Evolutionary conservation across 1,284 basidiomycete species (phyloP).

Genomic region (Tremellales sp.): DNA sequence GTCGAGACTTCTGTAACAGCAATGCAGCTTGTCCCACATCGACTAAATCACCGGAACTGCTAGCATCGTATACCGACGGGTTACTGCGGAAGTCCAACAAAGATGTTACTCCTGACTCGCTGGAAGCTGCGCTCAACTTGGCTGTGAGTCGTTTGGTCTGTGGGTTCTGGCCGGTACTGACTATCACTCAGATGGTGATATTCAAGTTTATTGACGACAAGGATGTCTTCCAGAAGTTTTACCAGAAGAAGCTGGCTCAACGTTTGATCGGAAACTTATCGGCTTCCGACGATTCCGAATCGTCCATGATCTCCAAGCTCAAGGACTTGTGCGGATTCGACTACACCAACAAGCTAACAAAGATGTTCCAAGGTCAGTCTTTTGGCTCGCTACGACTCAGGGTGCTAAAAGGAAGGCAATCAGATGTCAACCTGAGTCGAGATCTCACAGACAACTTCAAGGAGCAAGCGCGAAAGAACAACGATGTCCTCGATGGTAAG

Average conservation of each 20-base stretch:
- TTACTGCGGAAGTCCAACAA: conserved; percentile 94
- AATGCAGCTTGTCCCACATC: conserved; percentile 86
- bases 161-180: conserved; percentile 3
- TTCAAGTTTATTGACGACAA: conserved; percentile 99
- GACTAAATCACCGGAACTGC: conserved; percentile 88
- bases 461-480: conserved; percentile 75
- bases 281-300: conserved; percentile 94
- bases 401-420: neutral
- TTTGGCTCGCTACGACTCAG: neutral
- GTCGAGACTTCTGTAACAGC: conserved; percentile 91
- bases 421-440: conserved; percentile 92
- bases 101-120: conserved; percentile 79
- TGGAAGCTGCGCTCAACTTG: conserved; percentile 85
- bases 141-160: conserved; percentile 60
- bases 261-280: conserved; percentile 90
- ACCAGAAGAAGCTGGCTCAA: conserved; percentile 92
- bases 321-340: conserved; percentile 99
- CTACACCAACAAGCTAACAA: conserved; percentile 94
- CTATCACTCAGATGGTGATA: conserved; percentile 72
- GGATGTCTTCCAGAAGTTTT: conserved; percentile 99
- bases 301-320: conserved; percentile 97
- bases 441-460: conserved; percentile 97
- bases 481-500: conserved; percentile 54
- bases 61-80: conserved; percentile 91
- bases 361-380: conserved; percentile 88